Base-by-base conservation (phyloP, 2,329 filamentous ascomycete species). In the Fusarium devonianum region DNA sequence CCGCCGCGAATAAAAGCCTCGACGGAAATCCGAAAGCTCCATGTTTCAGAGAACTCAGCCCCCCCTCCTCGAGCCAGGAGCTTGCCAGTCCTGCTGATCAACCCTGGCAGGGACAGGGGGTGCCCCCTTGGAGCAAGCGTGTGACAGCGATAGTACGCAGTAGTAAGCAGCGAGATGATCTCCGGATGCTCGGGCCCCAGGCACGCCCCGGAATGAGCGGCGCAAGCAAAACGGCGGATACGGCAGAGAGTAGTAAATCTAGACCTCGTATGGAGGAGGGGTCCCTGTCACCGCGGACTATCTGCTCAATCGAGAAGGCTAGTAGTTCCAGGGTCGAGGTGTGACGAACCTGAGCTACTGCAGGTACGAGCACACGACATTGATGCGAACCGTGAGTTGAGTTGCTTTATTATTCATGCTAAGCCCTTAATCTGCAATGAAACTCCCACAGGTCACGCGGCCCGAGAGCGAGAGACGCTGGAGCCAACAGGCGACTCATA, bases 41-140 rank as follows among this genome's bases (percentile, higher is more conserved):
- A 63, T 63, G 60, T 63, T 63, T 62, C 60, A 61, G 57, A 16
- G 51, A 58, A 46, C 40, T 61, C 46, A 48, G 49, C 54, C 56
- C 43, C 56, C 37, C 19, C 29, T 26, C 8, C 18, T 17, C 30
- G 23, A 30, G 33, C 26, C 11, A 12, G 17, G 46, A 35, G 13
- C 39, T 34, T 22, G 34, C 39, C 36, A 48, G 30, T n/a, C n/a
- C n/a, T n/a, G n/a, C n/a, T n/a, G n/a, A n/a, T n/a, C n/a, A n/a
- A n/a, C n/a, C n/a, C n/a, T n/a, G 40, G 39, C 14, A 29, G 13
- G 22, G 12, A 8, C 23, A 26, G 23, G 23, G 30, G 23, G 9
- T 29, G n/a, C n/a, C n/a, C n/a, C n/a, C n/a, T n/a, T n/a, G n/a
- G n/a, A n/a, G n/a, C n/a, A n/a, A n/a, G n/a, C n/a, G n/a, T 33